Percentiles rank a stretch among this genome's conserved stretches.
phyloP scores from a whole-genome alignment of 129 eudicot species.

The Heracleum sosnowskyi region DNA sequence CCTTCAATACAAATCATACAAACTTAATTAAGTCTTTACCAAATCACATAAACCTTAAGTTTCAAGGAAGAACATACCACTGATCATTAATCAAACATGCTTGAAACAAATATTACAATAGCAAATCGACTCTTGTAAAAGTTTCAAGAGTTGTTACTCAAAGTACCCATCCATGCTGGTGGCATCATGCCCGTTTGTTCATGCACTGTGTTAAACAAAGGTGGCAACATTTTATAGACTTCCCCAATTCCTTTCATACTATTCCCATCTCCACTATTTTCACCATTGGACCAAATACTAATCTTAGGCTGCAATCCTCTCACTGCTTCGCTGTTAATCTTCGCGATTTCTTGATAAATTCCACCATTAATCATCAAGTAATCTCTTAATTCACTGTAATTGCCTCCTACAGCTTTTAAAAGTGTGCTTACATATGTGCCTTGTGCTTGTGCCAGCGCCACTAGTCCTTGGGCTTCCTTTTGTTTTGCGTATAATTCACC shows the following conservation, averaged over 20 bases:
- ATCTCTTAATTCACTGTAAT: conserved; percentile 42
- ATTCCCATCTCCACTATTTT: conserved; percentile 19
- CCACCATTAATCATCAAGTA: conserved; percentile 52
- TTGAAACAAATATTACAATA: too few relatives aligned
- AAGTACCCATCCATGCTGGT: conserved; percentile 49
- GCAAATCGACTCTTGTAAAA: not conserved
- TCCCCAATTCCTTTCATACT: conserved; percentile 43
- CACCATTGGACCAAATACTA: conserved; percentile 45
- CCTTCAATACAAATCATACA: too few relatives aligned
- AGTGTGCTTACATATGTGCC: conserved; percentile 44
- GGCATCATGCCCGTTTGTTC: conserved; percentile 60
- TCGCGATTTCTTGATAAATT: conserved; percentile 48
- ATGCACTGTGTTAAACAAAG: conserved; percentile 48
- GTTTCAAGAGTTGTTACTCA: not conserved
- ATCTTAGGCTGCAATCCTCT: conserved; percentile 54
- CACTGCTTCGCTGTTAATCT: conserved; percentile 45
- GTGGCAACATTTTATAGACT: conserved; percentile 47
- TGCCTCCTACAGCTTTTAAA: conserved; percentile 33
- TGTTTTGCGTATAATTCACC: conserved; percentile 56
- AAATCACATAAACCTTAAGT: too few relatives aligned
- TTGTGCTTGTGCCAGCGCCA: conserved; percentile 52
- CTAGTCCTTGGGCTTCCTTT: conserved; percentile 56
- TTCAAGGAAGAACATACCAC: too few relatives aligned
- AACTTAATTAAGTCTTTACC: too few relatives aligned
- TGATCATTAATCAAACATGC: too few relatives aligned